Percentiles rank a stretch among this genome's conserved stretches.
phyloP scores from a whole-genome alignment of 768 basidiomycete genomes.

The Podaxis sp. region DNA sequence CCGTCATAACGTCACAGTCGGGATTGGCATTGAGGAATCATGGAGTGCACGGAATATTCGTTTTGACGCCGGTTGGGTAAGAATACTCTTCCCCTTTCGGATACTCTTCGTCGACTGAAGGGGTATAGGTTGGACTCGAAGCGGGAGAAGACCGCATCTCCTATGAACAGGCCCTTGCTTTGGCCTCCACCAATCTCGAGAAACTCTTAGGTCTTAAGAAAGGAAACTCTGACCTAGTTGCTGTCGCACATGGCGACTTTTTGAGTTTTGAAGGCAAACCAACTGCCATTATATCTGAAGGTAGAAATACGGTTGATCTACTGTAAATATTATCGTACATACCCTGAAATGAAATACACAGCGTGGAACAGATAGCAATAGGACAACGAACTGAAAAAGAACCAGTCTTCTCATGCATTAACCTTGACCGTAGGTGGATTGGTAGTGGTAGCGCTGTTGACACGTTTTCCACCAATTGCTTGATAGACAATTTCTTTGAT shows the following conservation, averaged over 20 bases:
- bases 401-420: background rate
- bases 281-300: conserved; percentile 33
- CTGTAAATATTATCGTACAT: conserved; percentile 16
- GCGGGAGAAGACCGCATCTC: conserved; percentile 28
- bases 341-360: conserved; percentile 7
- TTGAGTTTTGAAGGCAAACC: conserved; percentile 43
- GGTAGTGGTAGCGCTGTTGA: background rate
- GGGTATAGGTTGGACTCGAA: conserved; percentile 30
- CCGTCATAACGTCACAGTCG: conserved; percentile 67
- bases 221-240: conserved; percentile 37
- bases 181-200: conserved; percentile 44
- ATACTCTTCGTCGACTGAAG: background rate
- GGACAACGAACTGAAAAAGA: conserved; percentile 2
- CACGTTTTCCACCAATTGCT: background rate
- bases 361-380: conserved; percentile 4
- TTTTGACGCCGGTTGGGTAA: conserved; percentile 78
- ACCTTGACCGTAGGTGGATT: conserved; percentile 4
- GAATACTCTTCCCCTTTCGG: conserved; percentile 19
- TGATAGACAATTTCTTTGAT: conserved; percentile 59
- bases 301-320: conserved; percentile 14
- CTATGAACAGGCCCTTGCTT: conserved; percentile 33
- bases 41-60: conserved; percentile 65
- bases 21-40: conserved; percentile 56
- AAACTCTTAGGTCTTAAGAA: conserved; percentile 36
- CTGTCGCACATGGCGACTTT: conserved; percentile 34